Evolutionary conservation across 257 asterid species (phyloP), one percentile per base, ranked within the genome.

Genomic region (Pogostemon cablin): DNA sequence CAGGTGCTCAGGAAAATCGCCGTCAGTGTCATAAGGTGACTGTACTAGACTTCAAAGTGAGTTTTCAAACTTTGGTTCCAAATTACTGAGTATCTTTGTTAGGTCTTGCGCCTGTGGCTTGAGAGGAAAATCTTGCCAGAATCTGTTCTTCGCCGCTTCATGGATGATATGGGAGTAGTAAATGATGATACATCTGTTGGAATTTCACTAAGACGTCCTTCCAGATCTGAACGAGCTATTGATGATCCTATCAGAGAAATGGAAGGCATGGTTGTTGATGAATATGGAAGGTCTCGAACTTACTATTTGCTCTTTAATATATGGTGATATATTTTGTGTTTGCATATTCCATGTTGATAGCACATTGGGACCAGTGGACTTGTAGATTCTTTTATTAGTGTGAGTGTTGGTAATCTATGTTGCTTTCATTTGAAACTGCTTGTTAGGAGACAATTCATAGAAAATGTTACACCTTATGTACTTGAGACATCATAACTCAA

Each of bases 191-290:
- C 84, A 8, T 77, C 96, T 63, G 80, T 82, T 78, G 92, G 86
- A 68, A 35, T 86, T 62, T 77, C 86, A 63, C 80, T 76, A 67
- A 90, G 93, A 68, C 96, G 95, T 9, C 97, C 95, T 74, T 86
- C 97, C 76, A 88, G 98, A 77, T 84, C 92, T 62, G 97, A 92
- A 82, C 89, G 98, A 63, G 83, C 98, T 78, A 73, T 92, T 74
- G 95, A 92, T 74, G 98, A 92, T 80, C 98, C 98, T 43, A 90
- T 92, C 78, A 84, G 98, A 82, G 97, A 90, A 82, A 90, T 92
- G 97, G 98, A 92, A 82, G 98, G 91, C 79, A 88, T 92, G 92
- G 84, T 83, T 70, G 97, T 92, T 48, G 98, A 92, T 71, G 98
- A 92, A 81, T 92, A 92, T 79, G 98, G 98, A 62, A 90, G 97